A percentile compares a stretch with the other conserved stretches of the same genome.
These are phyloP conservation scores for Psilocybe azurescens DNA, from an alignment of 768 basidiomycete genomes.

Conservation along the genomic window DNA sequence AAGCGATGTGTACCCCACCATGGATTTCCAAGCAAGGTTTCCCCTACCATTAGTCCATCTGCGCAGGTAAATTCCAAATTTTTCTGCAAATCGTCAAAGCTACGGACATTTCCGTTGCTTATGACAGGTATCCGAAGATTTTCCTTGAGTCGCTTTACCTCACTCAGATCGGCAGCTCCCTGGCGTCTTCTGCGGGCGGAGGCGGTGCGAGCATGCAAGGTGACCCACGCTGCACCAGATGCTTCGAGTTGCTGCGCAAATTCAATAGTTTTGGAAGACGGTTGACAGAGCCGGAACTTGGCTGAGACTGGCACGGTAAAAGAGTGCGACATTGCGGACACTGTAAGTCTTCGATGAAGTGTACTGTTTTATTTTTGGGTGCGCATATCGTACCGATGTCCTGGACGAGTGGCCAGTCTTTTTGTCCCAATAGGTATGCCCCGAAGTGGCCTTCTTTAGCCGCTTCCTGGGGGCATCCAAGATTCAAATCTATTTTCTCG, in stretches of 20 bases:
- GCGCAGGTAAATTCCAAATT: slow-evolving; percentile 65
- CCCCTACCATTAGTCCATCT: slow-evolving; percentile 83
- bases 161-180: slow-evolving; percentile 69
- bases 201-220: slow-evolving; percentile 77
- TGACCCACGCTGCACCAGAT: slow-evolving; percentile 73
- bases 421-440: slow-evolving; percentile 74
- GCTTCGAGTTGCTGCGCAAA: slow-evolving; percentile 63
- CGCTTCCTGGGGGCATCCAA: slow-evolving; percentile 79
- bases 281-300: slow-evolving; percentile 68
- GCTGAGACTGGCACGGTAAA: slow-evolving; percentile 68
- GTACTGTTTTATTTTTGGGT: neutral
- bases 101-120: slow-evolving; percentile 81
- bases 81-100: slow-evolving; percentile 55
- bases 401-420: slow-evolving; percentile 74
- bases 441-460: slow-evolving; percentile 74
- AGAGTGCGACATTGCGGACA: slow-evolving; percentile 66
- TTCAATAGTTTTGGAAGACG: slow-evolving; percentile 54
- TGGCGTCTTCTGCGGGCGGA: slow-evolving; percentile 72
- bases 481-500: slow-evolving; percentile 65
- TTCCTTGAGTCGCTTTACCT: slow-evolving; percentile 62
- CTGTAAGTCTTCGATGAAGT: slow-evolving; percentile 37
- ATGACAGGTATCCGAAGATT: slow-evolving; percentile 61
- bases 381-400: slow-evolving; percentile 52
- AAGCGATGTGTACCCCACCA: slow-evolving; percentile 45
- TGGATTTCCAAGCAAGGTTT: slow-evolving; percentile 76